Evolutionary conservation across 345 rosid species (phyloP).

Genomic region (Citrus mangshanensis): DNA sequence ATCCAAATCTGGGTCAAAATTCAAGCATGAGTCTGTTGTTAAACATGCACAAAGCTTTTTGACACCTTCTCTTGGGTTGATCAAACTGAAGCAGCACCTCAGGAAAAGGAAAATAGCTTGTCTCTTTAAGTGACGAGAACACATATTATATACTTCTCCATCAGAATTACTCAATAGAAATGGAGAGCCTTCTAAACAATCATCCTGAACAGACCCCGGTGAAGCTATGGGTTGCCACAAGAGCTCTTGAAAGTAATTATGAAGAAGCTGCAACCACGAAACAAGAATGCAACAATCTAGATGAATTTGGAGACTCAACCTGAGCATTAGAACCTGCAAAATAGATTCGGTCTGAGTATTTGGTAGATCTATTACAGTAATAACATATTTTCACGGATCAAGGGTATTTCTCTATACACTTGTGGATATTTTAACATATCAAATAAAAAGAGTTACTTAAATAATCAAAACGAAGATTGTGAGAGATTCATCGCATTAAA

Average conservation of each 20-base stretch:
- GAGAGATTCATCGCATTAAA: neutral
- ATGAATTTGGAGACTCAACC: constrained; percentile 54
- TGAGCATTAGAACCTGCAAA: constrained; percentile 75
- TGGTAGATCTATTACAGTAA: neutral
- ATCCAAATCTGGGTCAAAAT: constrained; percentile 16
- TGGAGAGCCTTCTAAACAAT: constrained; percentile 76
- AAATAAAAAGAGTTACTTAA: neutral
- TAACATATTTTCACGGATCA: neutral
- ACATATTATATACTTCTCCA: constrained; percentile 25
- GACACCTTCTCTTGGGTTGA: constrained; percentile 36
- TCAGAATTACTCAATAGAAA: constrained; percentile 45
- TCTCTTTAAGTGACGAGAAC: constrained; percentile 58
- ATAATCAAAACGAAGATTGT: neutral
- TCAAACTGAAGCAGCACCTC: constrained; percentile 59
- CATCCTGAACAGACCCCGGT: constrained; percentile 26
- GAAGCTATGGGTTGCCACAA: constrained; percentile 36
- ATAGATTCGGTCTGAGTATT: neutral
- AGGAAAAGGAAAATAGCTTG: constrained; percentile 63
- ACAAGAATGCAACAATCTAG: constrained; percentile 32
- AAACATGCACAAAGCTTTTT: constrained; percentile 30
- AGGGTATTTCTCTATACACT: neutral
- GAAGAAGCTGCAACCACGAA: constrained; percentile 79
- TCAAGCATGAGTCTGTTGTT: constrained; percentile 22
- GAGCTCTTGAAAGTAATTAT: constrained; percentile 50
- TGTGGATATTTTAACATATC: neutral